phyloP scores from a whole-genome alignment of 2,329 filamentous ascomycete genomes.

The Xylaria sp. region DNA sequence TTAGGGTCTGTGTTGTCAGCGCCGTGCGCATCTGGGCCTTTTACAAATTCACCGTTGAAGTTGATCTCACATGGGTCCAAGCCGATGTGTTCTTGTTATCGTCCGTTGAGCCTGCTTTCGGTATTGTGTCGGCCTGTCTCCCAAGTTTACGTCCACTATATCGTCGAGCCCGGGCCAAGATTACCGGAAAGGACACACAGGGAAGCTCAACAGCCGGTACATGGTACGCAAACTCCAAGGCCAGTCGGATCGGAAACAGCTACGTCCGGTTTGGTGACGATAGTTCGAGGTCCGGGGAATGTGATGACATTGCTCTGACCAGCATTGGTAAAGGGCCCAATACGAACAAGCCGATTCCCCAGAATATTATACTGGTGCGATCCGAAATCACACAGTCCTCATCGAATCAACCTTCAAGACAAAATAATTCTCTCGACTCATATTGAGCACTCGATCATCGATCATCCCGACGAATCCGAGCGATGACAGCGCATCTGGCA shows the following conservation, averaged over 20 bases:
- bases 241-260: constrained; percentile 36
- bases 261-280: constrained; percentile 40
- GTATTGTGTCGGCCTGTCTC: constrained; percentile 52
- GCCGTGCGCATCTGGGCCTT: constrained; percentile 47
- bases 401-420: constrained; percentile 14
- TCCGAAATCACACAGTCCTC: constrained; percentile 40
- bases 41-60: constrained; percentile 37
- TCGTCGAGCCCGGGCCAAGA: constrained; percentile 41
- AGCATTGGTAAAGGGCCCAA: constrained; percentile 35
- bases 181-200: constrained; percentile 28
- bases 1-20: constrained; percentile 46
- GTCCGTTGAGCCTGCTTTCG: constrained; percentile 49
- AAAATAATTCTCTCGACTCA: constrained; percentile 22
- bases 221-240: constrained; percentile 36
- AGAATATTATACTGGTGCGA: constrained; percentile 38
- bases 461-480: background rate
- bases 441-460: background rate
- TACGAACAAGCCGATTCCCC: constrained; percentile 32
- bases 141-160: constrained; percentile 49
- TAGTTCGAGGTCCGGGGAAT: constrained; percentile 31
- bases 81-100: constrained; percentile 49
- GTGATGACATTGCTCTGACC: constrained; percentile 40
- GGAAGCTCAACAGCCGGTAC: constrained; percentile 18
- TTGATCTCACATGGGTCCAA: constrained; percentile 46
- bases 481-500: constrained; percentile 6